Base-by-base conservation (phyloP, 1,284 basidiomycete species). In the Mycena sp. region DNA sequence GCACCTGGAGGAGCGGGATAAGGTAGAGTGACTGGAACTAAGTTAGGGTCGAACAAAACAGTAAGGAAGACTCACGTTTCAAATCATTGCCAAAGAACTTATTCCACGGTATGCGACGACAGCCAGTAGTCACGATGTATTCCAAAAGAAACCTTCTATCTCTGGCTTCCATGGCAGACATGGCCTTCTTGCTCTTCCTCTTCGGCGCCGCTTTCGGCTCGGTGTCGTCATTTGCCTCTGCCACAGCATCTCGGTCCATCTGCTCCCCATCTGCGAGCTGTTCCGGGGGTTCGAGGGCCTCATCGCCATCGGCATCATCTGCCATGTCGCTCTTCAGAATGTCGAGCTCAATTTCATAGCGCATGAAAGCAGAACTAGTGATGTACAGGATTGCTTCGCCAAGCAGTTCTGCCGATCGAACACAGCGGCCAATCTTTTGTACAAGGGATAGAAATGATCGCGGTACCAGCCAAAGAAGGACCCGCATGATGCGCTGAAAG, bases 331-430 rank as follows among this genome's bases (percentile, higher is more conserved):
- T 37, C 51, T 35, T 52, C 25, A 44, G 32, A 10, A 45, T 48
- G 23, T 55, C 52, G 38, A 51, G 45, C 38, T 57, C 53, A 2
- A 35, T 30, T 14, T 45, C 43, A 37, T 48, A 56, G 23, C 28
- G 55, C 16, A 25, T 58, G 21, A 46, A 63, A 7, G 52, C 35
- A 2, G 60, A 28, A 14, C 58, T 59, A 3, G 64, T 63, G 23
- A 66, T n/a, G 43, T 58, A 62, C 3, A 66, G 30, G 21, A 66
- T 51, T 1, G 50, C 60, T 32, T 66, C 64, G 4, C 64, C 61
- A 9, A 30, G 53, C 2, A 58, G 28, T n/a, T 48, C 46, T 25
- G 52, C 49, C 28, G 48, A 32, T 9, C 55, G 55, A 4, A 52
- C 64, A 44, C 60, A 62, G n/a, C n/a, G n/a, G n/a, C n/a, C n/a